A percentile compares a stretch with the other conserved stretches of the same genome.
phyloP scores from a whole-genome alignment of 352 stramenopile species.

The Globisporangium sylvaticum region DNA sequence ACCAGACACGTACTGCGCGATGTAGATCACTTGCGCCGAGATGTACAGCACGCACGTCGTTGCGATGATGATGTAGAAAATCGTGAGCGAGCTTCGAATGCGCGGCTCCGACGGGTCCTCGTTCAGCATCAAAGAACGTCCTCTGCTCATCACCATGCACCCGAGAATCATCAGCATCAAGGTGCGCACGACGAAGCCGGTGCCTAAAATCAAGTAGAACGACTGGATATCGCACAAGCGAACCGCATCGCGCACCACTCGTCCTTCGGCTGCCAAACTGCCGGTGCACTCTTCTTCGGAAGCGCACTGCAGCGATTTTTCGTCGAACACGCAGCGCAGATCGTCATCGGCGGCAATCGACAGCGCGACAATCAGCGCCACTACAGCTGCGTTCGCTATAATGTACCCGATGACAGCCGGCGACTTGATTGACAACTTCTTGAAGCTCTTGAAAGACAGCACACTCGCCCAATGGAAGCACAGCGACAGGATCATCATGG shows the following conservation, averaged over 20 bases:
- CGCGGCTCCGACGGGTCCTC: constrained; percentile 78
- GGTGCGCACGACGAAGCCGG: constrained; percentile 81
- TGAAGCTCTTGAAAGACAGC: constrained; percentile 83
- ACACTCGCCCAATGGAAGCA: constrained; percentile 87
- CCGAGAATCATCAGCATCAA: constrained; percentile 82
- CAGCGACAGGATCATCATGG: constrained; percentile 83
- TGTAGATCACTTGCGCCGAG: constrained; percentile 85
- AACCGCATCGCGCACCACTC: constrained; percentile 64
- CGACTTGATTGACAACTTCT: constrained; percentile 81
- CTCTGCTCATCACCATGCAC: constrained; percentile 85
- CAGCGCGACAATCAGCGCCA: constrained; percentile 65
- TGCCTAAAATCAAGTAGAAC: constrained; percentile 76
- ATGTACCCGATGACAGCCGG: constrained; percentile 73
- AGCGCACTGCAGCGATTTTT: constrained; percentile 48
- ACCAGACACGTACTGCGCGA: constrained; percentile 75
- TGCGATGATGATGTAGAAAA: constrained; percentile 87
- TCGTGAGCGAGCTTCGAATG: constrained; percentile 82
- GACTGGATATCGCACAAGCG: constrained; percentile 71
- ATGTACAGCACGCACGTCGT: constrained; percentile 86
- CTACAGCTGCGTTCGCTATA: constrained; percentile 53
- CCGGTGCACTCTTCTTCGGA: constrained; percentile 50
- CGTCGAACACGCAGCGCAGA: constrained; percentile 71
- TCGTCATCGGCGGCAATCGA: constrained; percentile 48
- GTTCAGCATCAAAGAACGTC: constrained; percentile 81
- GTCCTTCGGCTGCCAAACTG: constrained; percentile 60